These are phyloP conservation scores for Davidsoniella virescens DNA, from an alignment of 2,329 filamentous ascomycete species.

Conservation along the genomic window DNA sequence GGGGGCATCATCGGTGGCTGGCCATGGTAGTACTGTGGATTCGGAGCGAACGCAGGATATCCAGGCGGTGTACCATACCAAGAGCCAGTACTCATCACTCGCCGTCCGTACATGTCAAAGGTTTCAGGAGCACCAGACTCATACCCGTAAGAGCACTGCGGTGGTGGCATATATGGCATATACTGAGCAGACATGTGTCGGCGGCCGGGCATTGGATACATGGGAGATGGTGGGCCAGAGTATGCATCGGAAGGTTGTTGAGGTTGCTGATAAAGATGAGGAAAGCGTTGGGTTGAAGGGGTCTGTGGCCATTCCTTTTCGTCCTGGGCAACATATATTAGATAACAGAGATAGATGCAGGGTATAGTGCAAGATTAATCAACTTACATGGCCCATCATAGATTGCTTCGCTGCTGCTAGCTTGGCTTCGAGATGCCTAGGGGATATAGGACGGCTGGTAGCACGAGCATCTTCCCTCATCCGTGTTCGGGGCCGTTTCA, in stretches of 20 bases:
- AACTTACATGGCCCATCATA: not conserved
- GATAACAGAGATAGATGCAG: too few relatives aligned
- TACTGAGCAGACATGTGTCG: conserved; percentile 7
- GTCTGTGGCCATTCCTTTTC: too few relatives aligned
- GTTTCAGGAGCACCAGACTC: not conserved
- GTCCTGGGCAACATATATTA: too few relatives aligned
- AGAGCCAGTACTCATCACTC: not conserved
- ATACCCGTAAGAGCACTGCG: conserved; percentile 1
- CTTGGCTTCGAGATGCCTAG: not conserved
- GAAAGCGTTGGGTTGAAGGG: too few relatives aligned
- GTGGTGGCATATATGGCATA: conserved; percentile 2
- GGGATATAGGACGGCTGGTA: not conserved
- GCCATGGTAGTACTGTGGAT: not conserved
- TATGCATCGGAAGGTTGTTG: not conserved
- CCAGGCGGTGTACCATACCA: not conserved
- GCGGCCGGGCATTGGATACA: not conserved
- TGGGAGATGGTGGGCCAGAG: not conserved
- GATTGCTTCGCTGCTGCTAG: too few relatives aligned
- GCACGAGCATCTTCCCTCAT: not conserved
- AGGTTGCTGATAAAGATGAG: too few relatives aligned
- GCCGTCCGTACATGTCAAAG: not conserved
- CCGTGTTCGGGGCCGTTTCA: conserved; percentile 1
- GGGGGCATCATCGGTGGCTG: not conserved
- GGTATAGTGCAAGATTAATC: not conserved
- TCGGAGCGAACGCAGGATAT: not conserved